Conservation (phyloP, 1,139 yeast genomes). For the Debaryomyces singareniensis region DNA sequence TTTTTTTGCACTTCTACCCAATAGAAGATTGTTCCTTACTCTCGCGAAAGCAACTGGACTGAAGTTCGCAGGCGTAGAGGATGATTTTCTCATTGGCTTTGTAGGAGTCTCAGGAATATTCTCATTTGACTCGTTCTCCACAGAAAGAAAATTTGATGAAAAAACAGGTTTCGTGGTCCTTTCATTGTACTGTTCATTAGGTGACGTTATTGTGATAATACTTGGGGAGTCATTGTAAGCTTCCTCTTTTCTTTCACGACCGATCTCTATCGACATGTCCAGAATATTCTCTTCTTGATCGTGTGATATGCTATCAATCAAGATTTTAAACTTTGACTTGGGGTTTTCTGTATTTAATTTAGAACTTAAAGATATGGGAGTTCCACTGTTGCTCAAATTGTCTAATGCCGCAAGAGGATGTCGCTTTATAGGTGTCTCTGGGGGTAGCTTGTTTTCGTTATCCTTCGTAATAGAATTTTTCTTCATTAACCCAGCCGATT, state of each 20-base stretch:
- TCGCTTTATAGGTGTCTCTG: conserved; percentile 81
- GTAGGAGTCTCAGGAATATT: conserved; percentile 41
- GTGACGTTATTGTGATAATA: conserved; percentile 18
- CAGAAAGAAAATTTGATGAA: conserved; percentile 6
- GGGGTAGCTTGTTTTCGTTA: conserved; percentile 34
- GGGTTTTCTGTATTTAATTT: conserved; percentile 5
- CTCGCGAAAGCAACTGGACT: conserved; percentile 19
- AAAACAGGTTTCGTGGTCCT: conserved; percentile 11
- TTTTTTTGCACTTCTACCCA: neutral
- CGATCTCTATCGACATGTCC: conserved; percentile 35
- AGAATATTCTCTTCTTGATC: conserved; percentile 12
- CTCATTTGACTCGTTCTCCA: conserved; percentile 15
- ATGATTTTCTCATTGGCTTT: conserved; percentile 27
- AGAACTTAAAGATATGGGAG: conserved; percentile 7
- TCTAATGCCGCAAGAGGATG: conserved; percentile 34
- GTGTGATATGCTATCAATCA: conserved; percentile 4
- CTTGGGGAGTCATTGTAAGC: conserved; percentile 22
- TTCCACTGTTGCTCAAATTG: conserved; percentile 13
- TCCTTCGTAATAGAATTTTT: conserved; percentile 44
- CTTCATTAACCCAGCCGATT: conserved; percentile 68
- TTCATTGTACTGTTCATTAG: conserved; percentile 10
- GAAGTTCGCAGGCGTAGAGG: conserved; percentile 27
- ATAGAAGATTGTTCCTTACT: conserved; percentile 1
- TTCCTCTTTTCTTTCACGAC: conserved; percentile 26
- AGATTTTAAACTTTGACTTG: neutral